Evolutionary conservation across 1,284 basidiomycete species (phyloP).

Genomic region (Cystobasidium slooffiae): DNA sequence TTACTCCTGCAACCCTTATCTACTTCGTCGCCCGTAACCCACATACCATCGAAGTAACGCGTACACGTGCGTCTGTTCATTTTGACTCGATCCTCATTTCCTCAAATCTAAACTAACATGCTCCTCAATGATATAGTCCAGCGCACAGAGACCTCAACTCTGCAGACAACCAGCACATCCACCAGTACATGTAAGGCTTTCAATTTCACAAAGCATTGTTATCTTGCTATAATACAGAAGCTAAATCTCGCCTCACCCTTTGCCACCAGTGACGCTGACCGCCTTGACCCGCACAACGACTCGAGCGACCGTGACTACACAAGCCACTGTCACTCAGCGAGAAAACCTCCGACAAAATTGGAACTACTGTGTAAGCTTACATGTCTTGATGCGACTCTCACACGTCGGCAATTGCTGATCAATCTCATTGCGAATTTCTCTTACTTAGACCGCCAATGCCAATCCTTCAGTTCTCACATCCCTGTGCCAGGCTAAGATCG

Average conservation of each 20-base stretch:
- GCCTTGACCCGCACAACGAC: slow-evolving; percentile 18
- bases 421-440: not conserved
- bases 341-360: slow-evolving; percentile 20
- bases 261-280: not conserved
- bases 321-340: slow-evolving; percentile 19
- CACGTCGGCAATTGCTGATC: not conserved
- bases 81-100: not conserved
- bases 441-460: slow-evolving; percentile 19
- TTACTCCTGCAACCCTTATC: slow-evolving; percentile 31
- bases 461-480: slow-evolving; percentile 15
- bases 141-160: slow-evolving; percentile 33
- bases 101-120: not conserved
- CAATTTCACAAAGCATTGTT: not conserved
- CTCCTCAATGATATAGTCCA: slow-evolving; percentile 8
- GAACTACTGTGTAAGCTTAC: slow-evolving; percentile 17
- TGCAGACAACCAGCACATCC: slow-evolving; percentile 30
- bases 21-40: slow-evolving; percentile 30
- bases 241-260: no score
- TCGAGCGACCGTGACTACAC: slow-evolving; percentile 18
- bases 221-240: no score
- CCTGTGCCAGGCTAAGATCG: slow-evolving; percentile 19
- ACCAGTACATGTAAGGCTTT: slow-evolving; percentile 15
- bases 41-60: slow-evolving; percentile 26
- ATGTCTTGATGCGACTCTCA: not conserved
- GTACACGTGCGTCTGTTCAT: not conserved